Conservation (phyloP, 805 yeast species). For the Starmera quercuum region DNA sequence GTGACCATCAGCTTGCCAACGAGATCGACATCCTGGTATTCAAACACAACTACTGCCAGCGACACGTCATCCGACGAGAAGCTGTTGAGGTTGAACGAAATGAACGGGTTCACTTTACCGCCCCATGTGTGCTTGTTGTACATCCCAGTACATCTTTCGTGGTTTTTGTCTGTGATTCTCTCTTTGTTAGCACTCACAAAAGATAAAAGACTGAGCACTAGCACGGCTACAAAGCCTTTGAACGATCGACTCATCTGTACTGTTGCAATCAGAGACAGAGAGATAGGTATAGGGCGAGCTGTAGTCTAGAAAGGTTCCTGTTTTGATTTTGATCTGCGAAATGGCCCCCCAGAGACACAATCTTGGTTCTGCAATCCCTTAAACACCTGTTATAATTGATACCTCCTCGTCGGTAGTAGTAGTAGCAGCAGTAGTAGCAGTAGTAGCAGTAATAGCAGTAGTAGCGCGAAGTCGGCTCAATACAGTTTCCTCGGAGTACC, state of each 20-base stretch:
- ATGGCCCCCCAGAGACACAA: no score
- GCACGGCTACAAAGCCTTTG: background rate
- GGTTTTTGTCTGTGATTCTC: constrained; percentile 37
- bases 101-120: constrained; percentile 63
- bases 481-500: no score
- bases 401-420: no score
- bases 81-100: constrained; percentile 37
- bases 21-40: constrained; percentile 65
- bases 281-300: no score
- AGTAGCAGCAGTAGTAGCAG: no score
- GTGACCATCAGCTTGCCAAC: constrained; percentile 49
- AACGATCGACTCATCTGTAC: background rate
- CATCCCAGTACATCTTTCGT: constrained; percentile 85
- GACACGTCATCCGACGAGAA: constrained; percentile 23
- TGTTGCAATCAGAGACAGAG: no score
- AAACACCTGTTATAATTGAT: no score
- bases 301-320: no score
- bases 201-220: background rate
- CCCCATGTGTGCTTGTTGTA: constrained; percentile 84
- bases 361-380: no score
- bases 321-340: no score
- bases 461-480: no score
- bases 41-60: constrained; percentile 71
- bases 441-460: no score
- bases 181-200: constrained; percentile 30